Percentiles rank a stretch among this genome's conserved stretches.
phyloP scores from a whole-genome alignment of 1,284 basidiomycete genomes.

The Cutaneotrichosporon sp. region DNA sequence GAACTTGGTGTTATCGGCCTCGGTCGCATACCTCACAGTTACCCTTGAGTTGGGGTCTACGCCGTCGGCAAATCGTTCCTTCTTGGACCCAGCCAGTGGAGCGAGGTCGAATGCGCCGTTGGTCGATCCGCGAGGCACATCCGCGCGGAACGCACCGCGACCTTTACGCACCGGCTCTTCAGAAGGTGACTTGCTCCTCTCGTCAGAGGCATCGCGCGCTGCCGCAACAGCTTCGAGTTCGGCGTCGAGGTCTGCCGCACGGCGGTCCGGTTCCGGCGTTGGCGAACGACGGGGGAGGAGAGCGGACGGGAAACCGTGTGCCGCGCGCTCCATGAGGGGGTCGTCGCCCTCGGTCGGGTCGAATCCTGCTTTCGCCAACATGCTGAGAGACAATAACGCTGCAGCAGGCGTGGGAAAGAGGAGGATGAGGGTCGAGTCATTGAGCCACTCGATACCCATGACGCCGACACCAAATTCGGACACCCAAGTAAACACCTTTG shows the following conservation, averaged over 20 bases:
- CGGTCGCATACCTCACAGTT: conserved; percentile 40
- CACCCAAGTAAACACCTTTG: conserved; percentile 48
- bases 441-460: conserved; percentile 52
- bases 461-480: conserved; percentile 40
- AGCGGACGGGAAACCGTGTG: conserved; percentile 40
- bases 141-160: conserved; percentile 36
- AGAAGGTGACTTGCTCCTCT: background rate
- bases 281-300: conserved; percentile 33
- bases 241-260: conserved; percentile 1
- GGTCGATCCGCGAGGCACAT: conserved; percentile 2
- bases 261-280: background rate
- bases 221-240: conserved; percentile 11
- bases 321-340: conserved; percentile 43
- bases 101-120: conserved; percentile 25
- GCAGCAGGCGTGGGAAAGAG: conserved; percentile 42
- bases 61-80: conserved; percentile 31
- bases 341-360: conserved; percentile 49
- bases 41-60: conserved; percentile 45
- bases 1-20: conserved; percentile 32
- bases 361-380: conserved; percentile 48
- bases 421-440: conserved; percentile 46
- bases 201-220: background rate
- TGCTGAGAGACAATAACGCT: conserved; percentile 39
- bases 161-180: conserved; percentile 28
- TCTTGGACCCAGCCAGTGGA: conserved; percentile 10